Percentiles rank a stretch among this genome's conserved stretches.
Conservation (phyloP, 1,139 yeast genomes). For the Hyphopichia wangnamkhiaoensis region DNA sequence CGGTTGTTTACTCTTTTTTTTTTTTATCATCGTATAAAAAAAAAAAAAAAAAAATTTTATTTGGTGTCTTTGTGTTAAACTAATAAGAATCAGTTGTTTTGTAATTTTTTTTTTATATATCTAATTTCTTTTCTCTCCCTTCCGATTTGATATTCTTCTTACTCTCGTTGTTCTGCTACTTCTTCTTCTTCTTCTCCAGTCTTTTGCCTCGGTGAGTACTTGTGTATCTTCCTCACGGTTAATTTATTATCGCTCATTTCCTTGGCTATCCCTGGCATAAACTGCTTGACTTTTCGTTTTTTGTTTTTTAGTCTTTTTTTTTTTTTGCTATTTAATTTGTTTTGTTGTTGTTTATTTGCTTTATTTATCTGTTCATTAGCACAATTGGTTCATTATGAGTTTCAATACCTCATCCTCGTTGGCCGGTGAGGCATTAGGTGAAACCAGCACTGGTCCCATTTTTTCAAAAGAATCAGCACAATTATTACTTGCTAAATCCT, state of each 20-base stretch:
- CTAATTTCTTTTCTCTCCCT: not conserved
- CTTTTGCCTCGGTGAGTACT: too few relatives aligned
- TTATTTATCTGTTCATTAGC: not conserved
- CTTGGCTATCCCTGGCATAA: not conserved
- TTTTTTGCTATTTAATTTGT: not conserved
- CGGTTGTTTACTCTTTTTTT: not conserved
- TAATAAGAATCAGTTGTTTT: constrained; percentile 1
- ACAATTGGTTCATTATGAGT: not conserved
- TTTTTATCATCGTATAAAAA: too few relatives aligned
- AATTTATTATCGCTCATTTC: not conserved
- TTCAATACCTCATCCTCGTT: not conserved
- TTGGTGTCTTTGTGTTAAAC: too few relatives aligned
- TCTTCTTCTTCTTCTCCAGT: too few relatives aligned
- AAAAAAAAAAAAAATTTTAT: constrained; percentile 1
- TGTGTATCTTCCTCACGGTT: too few relatives aligned
- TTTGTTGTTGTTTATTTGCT: not conserved
- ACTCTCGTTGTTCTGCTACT: too few relatives aligned
- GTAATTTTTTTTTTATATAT: not conserved
- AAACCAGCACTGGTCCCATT: not conserved
- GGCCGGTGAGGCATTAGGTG: not conserved
- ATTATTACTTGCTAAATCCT: constrained; percentile 1
- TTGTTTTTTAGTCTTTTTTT: not conserved
- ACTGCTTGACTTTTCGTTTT: not conserved
- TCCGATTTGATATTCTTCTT: not conserved
- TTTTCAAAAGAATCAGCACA: not conserved